These are phyloP conservation scores for Phytophthora tubulina DNA, from an alignment of 352 stramenopile genomes.

Conservation along the genomic window DNA sequence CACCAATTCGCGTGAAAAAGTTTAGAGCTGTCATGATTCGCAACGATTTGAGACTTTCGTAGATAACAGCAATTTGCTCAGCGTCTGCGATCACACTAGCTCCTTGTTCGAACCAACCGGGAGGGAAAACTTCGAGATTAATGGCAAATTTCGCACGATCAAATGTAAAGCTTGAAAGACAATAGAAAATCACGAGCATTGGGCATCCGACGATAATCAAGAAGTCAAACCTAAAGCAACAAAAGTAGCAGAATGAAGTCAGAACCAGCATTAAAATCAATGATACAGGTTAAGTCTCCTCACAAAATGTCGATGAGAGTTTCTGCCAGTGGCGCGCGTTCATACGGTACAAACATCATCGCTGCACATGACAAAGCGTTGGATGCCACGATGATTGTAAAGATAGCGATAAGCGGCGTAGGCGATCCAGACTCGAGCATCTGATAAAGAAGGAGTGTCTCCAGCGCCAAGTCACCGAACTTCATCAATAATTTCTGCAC, in stretches of 20 bases:
- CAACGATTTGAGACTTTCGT: constrained; percentile 43
- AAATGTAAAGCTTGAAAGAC: constrained; percentile 36
- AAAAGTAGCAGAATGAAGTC: background rate
- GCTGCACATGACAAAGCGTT: constrained; percentile 26
- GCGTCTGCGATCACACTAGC: constrained; percentile 38
- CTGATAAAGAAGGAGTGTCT: constrained; percentile 37
- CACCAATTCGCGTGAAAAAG: constrained; percentile 45
- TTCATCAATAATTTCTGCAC: constrained; percentile 34
- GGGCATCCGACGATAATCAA: constrained; percentile 33
- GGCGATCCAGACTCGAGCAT: constrained; percentile 36
- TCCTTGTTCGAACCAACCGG: constrained; percentile 38
- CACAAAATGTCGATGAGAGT: constrained; percentile 45
- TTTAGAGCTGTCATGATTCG: constrained; percentile 38
- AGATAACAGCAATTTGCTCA: constrained; percentile 33
- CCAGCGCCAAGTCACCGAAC: constrained; percentile 23
- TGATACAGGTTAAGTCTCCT: too few species aligned
- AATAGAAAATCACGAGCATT: constrained; percentile 37
- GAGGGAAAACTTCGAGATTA: constrained; percentile 31
- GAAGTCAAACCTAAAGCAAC: constrained; percentile 40
- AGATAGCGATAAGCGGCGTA: constrained; percentile 19
- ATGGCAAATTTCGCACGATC: constrained; percentile 31
- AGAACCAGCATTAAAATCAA: too few species aligned
- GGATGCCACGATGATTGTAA: constrained; percentile 25
- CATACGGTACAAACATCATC: constrained; percentile 30
- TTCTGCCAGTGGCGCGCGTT: constrained; percentile 21